Evolutionary conservation across 768 basidiomycete genomes (phyloP), one percentile per base, ranked within the genome.

Genomic region (Candolleomyces aberdarensis): DNA sequence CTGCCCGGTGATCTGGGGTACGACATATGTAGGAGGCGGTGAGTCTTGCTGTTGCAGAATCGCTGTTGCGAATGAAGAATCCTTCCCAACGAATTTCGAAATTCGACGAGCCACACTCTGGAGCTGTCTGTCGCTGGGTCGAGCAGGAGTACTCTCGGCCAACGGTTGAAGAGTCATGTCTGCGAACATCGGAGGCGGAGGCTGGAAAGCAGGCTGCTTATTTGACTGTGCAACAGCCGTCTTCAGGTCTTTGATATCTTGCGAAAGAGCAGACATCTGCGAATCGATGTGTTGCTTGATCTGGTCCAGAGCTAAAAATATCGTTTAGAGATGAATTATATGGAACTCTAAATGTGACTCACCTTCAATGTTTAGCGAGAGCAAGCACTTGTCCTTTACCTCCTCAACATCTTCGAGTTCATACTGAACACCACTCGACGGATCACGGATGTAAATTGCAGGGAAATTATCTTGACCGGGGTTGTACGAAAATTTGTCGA

Each of bases 341-440:
- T 19, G 43, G 49, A 59, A 50, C 39, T 63, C 26, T n/a, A 20
- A 41, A 15, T 65, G 50, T 36, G 11, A 86, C 96, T 75, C 74
- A 98, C 96, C 92, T 82, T 98, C 96, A 61, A 99, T 95, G 66
- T 98, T 97, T 52, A 99, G 77, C 50, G 92, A 96, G 53, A 99
- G 76, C 19, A 98, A 72, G 70, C 91, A 92, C 63, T 88, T 94
- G 59, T 94, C 89, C 73, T 88, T 88, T 36, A 99, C 85, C 70
- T 99, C 96, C 17, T 92, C 91, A 59, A 94, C 85, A 71, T 98
- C 94, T 71, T 99, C 96, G 59, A 98, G 77, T 74, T 98, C 96
- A 70, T 96, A 99, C 70, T 94, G 91, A 54, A 98, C 92, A 13
- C 94, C 94, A 62, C 92, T 94, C 46, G 86, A 85, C 3, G 90